phyloP scores from a whole-genome alignment of 176 grass and related monocot genomes.

The Secale cereale region DNA sequence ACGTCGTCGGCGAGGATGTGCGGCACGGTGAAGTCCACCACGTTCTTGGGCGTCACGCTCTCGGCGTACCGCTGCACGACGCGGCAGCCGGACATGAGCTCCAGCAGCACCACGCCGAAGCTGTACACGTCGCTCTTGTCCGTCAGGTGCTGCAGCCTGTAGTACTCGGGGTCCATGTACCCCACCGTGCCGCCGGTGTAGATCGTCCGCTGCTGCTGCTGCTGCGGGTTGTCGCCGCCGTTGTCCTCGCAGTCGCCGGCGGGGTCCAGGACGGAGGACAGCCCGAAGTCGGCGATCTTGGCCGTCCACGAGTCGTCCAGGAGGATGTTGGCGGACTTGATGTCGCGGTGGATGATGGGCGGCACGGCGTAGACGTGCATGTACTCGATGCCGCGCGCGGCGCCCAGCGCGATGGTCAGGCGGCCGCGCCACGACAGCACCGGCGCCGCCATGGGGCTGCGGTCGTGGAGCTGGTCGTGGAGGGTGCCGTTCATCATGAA shows the following conservation, averaged over 20 bases:
- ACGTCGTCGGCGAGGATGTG: slow-evolving; percentile 71
- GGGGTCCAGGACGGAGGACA: slow-evolving; percentile 48
- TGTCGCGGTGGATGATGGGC: slow-evolving; percentile 89
- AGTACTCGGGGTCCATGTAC: slow-evolving; percentile 99
- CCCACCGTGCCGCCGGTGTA: slow-evolving; percentile 82
- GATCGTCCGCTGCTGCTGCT: slow-evolving; percentile 16
- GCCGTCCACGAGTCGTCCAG: slow-evolving; percentile 80
- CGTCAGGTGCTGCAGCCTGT: slow-evolving; percentile 82
- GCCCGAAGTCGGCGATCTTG: slow-evolving; percentile 85
- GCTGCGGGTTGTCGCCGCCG: neutral
- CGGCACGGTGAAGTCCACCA: slow-evolving; percentile 81
- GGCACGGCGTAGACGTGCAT: slow-evolving; percentile 96
- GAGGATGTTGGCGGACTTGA: slow-evolving; percentile 94
- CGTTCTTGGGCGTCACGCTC: slow-evolving; percentile 83
- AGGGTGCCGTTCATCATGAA: slow-evolving; percentile 85
- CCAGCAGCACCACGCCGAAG: slow-evolving; percentile 71
- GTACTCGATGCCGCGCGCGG: slow-evolving; percentile 88
- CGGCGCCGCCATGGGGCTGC: slow-evolving; percentile 30
- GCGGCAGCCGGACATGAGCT: slow-evolving; percentile 69
- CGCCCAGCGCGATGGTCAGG: slow-evolving; percentile 69
- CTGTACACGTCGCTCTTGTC: slow-evolving; percentile 85
- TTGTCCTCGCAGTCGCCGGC: slow-evolving; percentile 8
- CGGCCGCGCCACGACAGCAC: slow-evolving; percentile 46
- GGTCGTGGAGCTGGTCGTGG: slow-evolving; percentile 82
- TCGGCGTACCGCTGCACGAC: slow-evolving; percentile 76